A percentile compares a stretch with the other conserved stretches of the same genome.
Evolutionary conservation across 176 grass and related monocot species (phyloP).

Genomic region (Oryza officinalis): DNA sequence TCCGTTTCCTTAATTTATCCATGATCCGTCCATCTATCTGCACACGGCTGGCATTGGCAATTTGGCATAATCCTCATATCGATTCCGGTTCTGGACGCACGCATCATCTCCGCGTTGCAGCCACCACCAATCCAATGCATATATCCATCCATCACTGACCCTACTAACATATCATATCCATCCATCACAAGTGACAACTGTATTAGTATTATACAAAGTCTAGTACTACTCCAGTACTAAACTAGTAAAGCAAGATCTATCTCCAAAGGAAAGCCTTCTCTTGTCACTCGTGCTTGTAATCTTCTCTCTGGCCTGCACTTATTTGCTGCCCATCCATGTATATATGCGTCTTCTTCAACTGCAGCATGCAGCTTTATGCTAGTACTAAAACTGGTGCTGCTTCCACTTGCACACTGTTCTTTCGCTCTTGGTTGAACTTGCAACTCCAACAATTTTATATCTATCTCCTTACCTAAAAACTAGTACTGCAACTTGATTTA

Average conservation of each 20-base stretch:
- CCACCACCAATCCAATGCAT: conserved; percentile 6
- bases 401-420: background rate
- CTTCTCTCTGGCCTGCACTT: conserved; percentile 3
- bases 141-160: no score
- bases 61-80: background rate
- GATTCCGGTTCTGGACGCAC: background rate
- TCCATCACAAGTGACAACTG: no score
- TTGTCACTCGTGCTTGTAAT: conserved; percentile 22
- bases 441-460: background rate
- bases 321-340: background rate
- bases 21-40: no score
- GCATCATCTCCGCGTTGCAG: conserved; percentile 8
- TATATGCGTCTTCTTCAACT: background rate
- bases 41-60: no score
- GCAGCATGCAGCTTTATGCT: background rate
- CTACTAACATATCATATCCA: no score
- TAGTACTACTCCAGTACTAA: no score
- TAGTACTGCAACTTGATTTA: background rate
- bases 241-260: background rate
- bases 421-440: no score
- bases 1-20: no score
- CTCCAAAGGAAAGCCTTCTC: background rate
- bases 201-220: no score
- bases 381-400: background rate
- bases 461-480: background rate